Evolutionary conservation across 169 alveolate species (phyloP), one percentile per base, ranked within the genome.

Genomic region (Cyclospora cayetanensis): DNA sequence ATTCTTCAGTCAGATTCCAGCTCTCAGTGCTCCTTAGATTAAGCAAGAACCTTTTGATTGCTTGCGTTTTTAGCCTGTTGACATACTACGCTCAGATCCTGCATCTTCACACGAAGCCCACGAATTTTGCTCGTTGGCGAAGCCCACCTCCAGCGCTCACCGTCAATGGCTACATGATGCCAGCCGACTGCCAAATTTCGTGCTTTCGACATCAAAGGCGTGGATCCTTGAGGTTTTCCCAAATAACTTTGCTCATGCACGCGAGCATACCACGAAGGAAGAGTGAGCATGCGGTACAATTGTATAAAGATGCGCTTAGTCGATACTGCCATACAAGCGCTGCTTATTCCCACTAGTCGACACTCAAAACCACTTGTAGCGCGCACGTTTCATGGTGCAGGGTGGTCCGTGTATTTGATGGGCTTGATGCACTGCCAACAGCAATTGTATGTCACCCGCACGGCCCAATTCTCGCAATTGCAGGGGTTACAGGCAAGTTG

Each of bases 391-490:
- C n/a, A 18, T 74, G 35, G 41, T 27, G 53, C 63, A 74, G 65
- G 65, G 43, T 74, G 31, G 22, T 41, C 9, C 39, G 27, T 42
- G 65, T 74, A 41, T 74, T 74, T 42, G 85, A 74, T 55, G 85
- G 85, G 65, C 65, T 74, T 41, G 85, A 74, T 9, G 41, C 85
- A 39, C 66, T 41, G 27, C 85, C 85, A 25, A 74, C 85, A 7
- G 63, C 85, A 7, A 55, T 74, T 39, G 85, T 74, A 46, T n/a
- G 39, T 7, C 85, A 74, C 85, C 85, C 85, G n/a, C 39, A 41
- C 27, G 43, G 27, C 20, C 85, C 85, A 39, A 39, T 74, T 27
- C 85, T 74, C 27, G 85, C 41, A 25, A 63, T 42, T 39, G 85
- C 85, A 41, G 85, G 85, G 43, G 41, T n/a, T 63, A 74, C 85